Evolutionary conservation across 345 rosid species (phyloP).

Genomic region (Salix arbutifolia): DNA sequence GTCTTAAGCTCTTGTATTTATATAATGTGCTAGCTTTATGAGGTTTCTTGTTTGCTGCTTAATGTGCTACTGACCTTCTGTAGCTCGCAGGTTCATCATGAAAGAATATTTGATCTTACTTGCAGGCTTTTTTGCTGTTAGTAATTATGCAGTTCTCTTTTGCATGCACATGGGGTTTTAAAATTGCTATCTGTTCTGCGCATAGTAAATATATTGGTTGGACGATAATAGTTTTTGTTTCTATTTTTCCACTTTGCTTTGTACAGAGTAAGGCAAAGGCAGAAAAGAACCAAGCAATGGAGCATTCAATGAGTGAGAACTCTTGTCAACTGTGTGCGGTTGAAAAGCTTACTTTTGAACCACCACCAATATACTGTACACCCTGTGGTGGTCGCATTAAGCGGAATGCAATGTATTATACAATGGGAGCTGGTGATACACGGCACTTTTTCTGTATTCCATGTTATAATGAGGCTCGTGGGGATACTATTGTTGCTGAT

Average conservation of each 20-base stretch:
- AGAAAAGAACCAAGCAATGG: constrained; percentile 96
- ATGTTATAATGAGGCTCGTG: constrained; percentile 93
- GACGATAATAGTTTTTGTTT: constrained; percentile 1
- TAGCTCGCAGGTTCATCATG: neutral
- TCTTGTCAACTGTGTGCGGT: constrained; percentile 98
- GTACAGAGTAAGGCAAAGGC: constrained; percentile 91
- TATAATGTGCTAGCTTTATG: neutral
- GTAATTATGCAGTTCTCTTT: neutral
- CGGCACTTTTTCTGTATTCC: constrained; percentile 91
- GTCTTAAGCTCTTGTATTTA: neutral
- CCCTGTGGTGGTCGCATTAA: constrained; percentile 96
- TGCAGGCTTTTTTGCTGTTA: neutral
- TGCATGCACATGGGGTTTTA: neutral
- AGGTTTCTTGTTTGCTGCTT: neutral
- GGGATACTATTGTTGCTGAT: constrained; percentile 68
- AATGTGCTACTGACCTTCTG: neutral
- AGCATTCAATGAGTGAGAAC: constrained; percentile 93
- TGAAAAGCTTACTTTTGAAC: constrained; percentile 97
- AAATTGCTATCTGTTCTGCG: neutral
- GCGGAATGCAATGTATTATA: constrained; percentile 95
- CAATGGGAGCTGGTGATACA: constrained; percentile 84
- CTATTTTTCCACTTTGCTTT: constrained; percentile 12
- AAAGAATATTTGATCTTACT: neutral
- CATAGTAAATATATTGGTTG: neutral
- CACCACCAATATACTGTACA: constrained; percentile 93